phyloP scores from a whole-genome alignment of 176 grass and related monocot genomes.

The Cenchrus fungigraminus region DNA sequence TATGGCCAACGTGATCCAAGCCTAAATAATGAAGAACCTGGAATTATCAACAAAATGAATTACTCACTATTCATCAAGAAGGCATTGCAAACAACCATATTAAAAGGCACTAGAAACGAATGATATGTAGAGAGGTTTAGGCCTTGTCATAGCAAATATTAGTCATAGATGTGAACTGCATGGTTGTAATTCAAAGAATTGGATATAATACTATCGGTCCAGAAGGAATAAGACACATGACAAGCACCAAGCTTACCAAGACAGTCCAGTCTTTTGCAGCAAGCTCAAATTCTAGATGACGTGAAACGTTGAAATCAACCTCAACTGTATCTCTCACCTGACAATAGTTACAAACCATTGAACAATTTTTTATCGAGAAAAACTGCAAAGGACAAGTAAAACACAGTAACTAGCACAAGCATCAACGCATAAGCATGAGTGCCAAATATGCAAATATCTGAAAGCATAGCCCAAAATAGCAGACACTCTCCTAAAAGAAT shows the following conservation, averaged over 20 bases:
- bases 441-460: constrained; percentile 30
- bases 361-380: background rate
- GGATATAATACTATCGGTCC: background rate
- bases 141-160: background rate
- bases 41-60: constrained; percentile 41
- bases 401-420: background rate
- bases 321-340: constrained; percentile 98
- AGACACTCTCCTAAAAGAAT: background rate
- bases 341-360: constrained; percentile 32
- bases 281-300: constrained; percentile 81
- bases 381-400: constrained; percentile 8
- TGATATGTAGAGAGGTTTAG: no score
- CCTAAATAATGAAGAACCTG: constrained; percentile 96
- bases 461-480: background rate
- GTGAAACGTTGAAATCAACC: constrained; percentile 93
- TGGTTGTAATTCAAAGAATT: constrained; percentile 23
- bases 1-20: constrained; percentile 96
- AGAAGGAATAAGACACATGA: constrained; percentile 20
- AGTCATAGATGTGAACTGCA: background rate
- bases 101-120: constrained; percentile 11
- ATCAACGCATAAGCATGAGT: background rate
- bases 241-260: constrained; percentile 47
- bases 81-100: constrained; percentile 1
- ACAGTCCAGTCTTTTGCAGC: constrained; percentile 75
- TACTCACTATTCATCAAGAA: constrained; percentile 15